Percentiles rank a stretch among this genome's conserved stretches.
phyloP scores from a whole-genome alignment of 192 early-diverging fungal species.

The Backusella macrospora region DNA sequence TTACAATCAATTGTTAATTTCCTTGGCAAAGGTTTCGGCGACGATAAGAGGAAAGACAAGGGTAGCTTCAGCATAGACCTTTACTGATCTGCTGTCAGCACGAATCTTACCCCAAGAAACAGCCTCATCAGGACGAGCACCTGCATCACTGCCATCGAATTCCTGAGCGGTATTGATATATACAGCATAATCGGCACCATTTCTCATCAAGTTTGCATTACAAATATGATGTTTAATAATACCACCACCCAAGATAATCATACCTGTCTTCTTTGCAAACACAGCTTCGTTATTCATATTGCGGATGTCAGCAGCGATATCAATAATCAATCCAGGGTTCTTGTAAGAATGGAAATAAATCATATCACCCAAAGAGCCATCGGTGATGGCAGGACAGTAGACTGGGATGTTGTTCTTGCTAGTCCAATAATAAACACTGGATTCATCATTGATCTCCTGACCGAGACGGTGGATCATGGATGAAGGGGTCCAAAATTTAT shows the following conservation, averaged over 20 bases:
- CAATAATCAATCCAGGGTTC: conserved; percentile 92
- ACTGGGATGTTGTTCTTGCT: conserved; percentile 92
- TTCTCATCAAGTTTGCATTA: conserved; percentile 98
- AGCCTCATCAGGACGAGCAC: conserved; percentile 96
- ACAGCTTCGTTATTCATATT: conserved; percentile 93
- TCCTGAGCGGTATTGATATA: conserved; percentile 98
- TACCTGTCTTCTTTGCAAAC: conserved; percentile 94
- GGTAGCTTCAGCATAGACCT: conserved; percentile 93
- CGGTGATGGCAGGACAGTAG: conserved; percentile 96
- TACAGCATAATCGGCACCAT: conserved; percentile 95
- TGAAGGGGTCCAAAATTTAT: conserved; percentile 90
- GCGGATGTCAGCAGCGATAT: conserved; percentile 90
- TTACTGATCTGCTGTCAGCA: conserved; percentile 79
- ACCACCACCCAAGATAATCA: conserved; percentile 97
- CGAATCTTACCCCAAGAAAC: conserved; percentile 98
- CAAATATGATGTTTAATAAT: conserved; percentile 98
- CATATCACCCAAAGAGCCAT: conserved; percentile 98
- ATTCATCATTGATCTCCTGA: conserved; percentile 84
- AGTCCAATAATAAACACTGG: conserved; percentile 94
- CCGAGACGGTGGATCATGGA: conserved; percentile 87
- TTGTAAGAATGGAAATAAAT: conserved; percentile 98
- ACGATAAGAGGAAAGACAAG: conserved; percentile 94
- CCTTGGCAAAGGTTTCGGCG: conserved; percentile 92
- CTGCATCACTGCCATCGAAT: conserved; percentile 98
- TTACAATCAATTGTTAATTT: not conserved